These are phyloP conservation scores for Hypericum perforatum DNA, from an alignment of 345 rosid species.

Conservation along the genomic window DNA sequence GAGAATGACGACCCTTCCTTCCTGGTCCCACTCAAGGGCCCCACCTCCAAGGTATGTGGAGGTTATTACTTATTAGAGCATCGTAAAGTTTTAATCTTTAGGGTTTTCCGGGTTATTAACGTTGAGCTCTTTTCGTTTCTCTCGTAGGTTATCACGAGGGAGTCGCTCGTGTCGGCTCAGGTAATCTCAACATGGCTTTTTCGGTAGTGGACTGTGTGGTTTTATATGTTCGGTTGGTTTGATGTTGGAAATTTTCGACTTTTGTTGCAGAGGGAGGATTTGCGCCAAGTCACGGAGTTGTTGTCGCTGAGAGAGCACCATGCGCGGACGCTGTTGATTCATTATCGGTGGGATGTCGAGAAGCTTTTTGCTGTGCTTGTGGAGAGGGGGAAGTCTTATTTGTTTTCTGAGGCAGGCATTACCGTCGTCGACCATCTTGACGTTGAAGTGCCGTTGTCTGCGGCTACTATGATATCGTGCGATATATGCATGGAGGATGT, in stretches of 20 bases:
- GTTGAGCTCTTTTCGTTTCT: background rate
- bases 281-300: conserved; percentile 42
- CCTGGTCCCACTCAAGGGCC: background rate
- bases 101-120: background rate
- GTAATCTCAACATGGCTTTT: conserved; percentile 8
- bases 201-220: background rate
- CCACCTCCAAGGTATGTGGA: background rate
- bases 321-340: conserved; percentile 29
- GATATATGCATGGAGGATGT: conserved; percentile 31
- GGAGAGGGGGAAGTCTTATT: conserved; percentile 26
- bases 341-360: conserved; percentile 34
- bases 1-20: background rate
- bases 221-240: background rate
- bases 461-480: conserved; percentile 11
- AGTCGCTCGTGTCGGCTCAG: conserved; percentile 34
- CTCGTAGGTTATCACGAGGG: conserved; percentile 30
- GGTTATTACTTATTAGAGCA: background rate
- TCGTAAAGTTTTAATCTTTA: background rate
- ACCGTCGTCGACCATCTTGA: conserved; percentile 8
- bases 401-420: conserved; percentile 26
- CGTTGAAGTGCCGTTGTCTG: background rate
- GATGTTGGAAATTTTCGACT: background rate
- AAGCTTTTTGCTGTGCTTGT: conserved; percentile 23
- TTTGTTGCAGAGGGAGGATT: conserved; percentile 33
- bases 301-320: conserved; percentile 29